A percentile compares a stretch with the other conserved stretches of the same genome.
Evolutionary conservation across 164 flowering plant genomes (phyloP).

Genomic region (Brasenia schreberi): DNA sequence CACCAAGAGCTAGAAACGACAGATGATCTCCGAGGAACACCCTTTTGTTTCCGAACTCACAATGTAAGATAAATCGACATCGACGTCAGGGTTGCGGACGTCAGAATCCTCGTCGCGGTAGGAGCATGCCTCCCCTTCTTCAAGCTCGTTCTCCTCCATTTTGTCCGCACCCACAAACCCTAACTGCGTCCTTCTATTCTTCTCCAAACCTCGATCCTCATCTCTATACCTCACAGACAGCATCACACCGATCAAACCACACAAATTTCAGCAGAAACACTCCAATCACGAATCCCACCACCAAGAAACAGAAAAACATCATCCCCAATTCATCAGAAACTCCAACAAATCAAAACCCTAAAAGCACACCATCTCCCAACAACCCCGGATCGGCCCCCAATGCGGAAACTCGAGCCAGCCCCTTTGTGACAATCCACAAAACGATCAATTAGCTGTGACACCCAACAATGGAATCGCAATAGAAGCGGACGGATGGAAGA

Average conservation of each 20-base stretch:
- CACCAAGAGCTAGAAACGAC: neutral
- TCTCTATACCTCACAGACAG: conserved; percentile 54
- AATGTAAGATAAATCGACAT: conserved; percentile 48
- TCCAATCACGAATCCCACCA: neutral
- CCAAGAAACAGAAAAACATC: neutral
- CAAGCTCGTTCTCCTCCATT: conserved; percentile 85
- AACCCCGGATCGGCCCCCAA: neutral
- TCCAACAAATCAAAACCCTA: neutral
- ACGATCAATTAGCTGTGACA: neutral
- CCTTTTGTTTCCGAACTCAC: conserved; percentile 24
- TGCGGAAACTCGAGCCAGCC: neutral
- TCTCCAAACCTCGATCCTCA: conserved; percentile 15
- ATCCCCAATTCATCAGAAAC: neutral
- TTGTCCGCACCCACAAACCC: conserved; percentile 38
- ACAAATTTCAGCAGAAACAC: neutral
- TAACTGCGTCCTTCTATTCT: conserved; percentile 33
- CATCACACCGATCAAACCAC: conserved; percentile 23
- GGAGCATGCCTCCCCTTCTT: conserved; percentile 90
- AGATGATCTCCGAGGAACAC: too few relatives aligned
- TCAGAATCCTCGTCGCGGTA: conserved; percentile 29
- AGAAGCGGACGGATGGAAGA: neutral
- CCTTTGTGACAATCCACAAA: neutral
- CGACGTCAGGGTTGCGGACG: conserved; percentile 36
- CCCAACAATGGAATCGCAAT: neutral
- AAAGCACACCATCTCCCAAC: neutral